Conservation (phyloP, 1,139 yeast genomes). For the Debaryomyces coudertii region DNA sequence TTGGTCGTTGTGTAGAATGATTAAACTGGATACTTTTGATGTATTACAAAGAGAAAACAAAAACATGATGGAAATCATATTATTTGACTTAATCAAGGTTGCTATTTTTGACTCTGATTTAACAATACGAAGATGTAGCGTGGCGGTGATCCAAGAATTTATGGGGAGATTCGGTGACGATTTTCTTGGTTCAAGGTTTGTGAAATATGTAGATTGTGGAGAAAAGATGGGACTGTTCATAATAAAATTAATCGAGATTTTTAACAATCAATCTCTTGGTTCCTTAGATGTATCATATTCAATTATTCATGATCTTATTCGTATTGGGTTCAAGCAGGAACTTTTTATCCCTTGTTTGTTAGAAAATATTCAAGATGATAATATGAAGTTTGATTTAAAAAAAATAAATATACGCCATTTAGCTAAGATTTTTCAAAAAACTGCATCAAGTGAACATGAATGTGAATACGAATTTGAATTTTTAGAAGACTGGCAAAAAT, state of each 20-base stretch:
- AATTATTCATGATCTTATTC: constrained; percentile 27
- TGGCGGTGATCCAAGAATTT: constrained; percentile 86
- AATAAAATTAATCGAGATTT: constrained; percentile 59
- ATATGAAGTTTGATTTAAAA: constrained; percentile 43
- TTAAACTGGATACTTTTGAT: constrained; percentile 16
- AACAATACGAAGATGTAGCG: constrained; percentile 74
- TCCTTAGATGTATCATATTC: constrained; percentile 29
- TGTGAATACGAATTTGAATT: background rate
- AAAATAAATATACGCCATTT: constrained; percentile 23
- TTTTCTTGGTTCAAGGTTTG: constrained; percentile 22
- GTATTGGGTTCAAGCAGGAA: constrained; percentile 29
- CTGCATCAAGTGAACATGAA: background rate
- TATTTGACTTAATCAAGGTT: constrained; percentile 52
- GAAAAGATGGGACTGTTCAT: constrained; percentile 35
- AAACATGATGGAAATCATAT: constrained; percentile 24
- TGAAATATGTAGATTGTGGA: background rate
- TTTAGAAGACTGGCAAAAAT: background rate
- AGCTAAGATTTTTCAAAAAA: constrained; percentile 3
- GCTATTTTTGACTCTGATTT: constrained; percentile 75
- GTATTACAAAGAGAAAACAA: constrained; percentile 12
- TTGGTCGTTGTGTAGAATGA: constrained; percentile 44
- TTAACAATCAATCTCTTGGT: constrained; percentile 29
- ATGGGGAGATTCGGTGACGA: constrained; percentile 69
- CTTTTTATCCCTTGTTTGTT: constrained; percentile 34
- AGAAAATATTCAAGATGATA: constrained; percentile 24